phyloP scores from a whole-genome alignment of 495 filamentous ascomycete species.

The Penicillium daleae region DNA sequence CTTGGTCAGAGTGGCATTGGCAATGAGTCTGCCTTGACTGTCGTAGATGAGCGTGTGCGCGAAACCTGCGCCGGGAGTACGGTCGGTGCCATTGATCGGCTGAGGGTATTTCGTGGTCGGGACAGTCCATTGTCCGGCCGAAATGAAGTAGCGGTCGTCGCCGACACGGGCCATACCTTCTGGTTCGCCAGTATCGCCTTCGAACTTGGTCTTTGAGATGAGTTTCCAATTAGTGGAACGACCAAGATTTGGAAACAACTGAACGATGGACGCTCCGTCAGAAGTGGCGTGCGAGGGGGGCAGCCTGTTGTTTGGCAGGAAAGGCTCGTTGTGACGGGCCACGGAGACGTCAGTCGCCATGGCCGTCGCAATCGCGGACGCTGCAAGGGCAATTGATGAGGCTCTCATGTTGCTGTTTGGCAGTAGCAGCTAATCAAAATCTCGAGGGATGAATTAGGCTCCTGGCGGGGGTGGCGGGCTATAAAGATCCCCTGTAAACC shows the following conservation, averaged over 20 bases:
- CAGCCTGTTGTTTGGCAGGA: slow-evolving; percentile 19
- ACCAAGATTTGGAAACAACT: slow-evolving; percentile 30
- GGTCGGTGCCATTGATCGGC: slow-evolving; percentile 38
- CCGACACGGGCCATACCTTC: slow-evolving; percentile 41
- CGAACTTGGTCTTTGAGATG: slow-evolving; percentile 34
- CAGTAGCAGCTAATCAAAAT: not conserved
- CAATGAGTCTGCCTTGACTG: slow-evolving; percentile 35
- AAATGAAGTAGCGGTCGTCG: slow-evolving; percentile 36
- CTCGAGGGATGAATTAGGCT: no score
- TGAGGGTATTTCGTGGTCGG: slow-evolving; percentile 28
- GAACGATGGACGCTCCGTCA: slow-evolving; percentile 34
- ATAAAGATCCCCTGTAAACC: not conserved
- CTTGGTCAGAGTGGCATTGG: slow-evolving; percentile 36
- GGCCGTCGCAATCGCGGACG: not conserved
- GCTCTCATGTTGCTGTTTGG: slow-evolving; percentile 14
- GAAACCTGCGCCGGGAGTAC: slow-evolving; percentile 35
- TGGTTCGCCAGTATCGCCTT: slow-evolving; percentile 43
- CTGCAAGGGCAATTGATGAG: slow-evolving; percentile 1
- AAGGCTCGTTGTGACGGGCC: slow-evolving; percentile 18
- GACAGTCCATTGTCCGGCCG: slow-evolving; percentile 33
- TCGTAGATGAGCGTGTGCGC: slow-evolving; percentile 40
- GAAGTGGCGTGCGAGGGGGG: slow-evolving; percentile 33
- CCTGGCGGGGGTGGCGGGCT: not conserved
- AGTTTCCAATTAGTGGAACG: slow-evolving; percentile 37
- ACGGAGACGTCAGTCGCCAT: slow-evolving; percentile 17